A percentile compares a stretch with the other conserved stretches of the same genome.
phyloP scores from a whole-genome alignment of 2,329 filamentous ascomycete genomes.

The Monosporascus cannonballus region DNA sequence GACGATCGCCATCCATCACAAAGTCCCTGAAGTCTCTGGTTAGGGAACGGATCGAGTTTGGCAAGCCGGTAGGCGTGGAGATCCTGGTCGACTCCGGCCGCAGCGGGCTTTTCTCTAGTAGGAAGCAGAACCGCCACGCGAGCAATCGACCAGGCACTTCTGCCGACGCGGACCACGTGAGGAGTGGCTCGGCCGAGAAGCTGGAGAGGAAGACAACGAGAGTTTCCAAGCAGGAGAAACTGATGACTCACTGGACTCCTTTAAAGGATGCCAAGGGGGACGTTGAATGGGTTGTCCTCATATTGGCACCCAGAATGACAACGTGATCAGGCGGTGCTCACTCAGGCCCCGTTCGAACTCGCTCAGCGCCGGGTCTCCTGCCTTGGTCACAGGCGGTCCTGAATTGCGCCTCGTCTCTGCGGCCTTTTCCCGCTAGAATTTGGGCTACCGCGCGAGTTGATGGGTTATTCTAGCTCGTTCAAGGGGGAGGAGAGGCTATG shows the following conservation, averaged over 20 bases:
- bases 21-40: conserved; percentile 40
- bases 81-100: conserved; percentile 10
- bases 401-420: not conserved
- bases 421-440: no score
- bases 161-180: not conserved
- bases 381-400: no score
- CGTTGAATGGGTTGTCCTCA: conserved; percentile 28
- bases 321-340: conserved; percentile 4
- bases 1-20: conserved; percentile 35
- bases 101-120: not conserved
- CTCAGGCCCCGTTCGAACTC: conserved; percentile 5
- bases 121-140: not conserved
- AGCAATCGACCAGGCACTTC: not conserved
- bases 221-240: conserved; percentile 10
- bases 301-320: conserved; percentile 18
- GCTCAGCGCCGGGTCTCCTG: no score
- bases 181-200: not conserved
- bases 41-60: conserved; percentile 23
- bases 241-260: conserved; percentile 30
- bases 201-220: conserved; percentile 15
- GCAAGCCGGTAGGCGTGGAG: conserved; percentile 22
- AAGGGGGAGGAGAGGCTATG: no score
- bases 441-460: no score
- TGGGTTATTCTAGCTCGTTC: no score
- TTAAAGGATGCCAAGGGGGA: conserved; percentile 25